phyloP scores from a whole-genome alignment of 1,139 yeast genomes.

The Lodderomyces orthopsilosis region DNA sequence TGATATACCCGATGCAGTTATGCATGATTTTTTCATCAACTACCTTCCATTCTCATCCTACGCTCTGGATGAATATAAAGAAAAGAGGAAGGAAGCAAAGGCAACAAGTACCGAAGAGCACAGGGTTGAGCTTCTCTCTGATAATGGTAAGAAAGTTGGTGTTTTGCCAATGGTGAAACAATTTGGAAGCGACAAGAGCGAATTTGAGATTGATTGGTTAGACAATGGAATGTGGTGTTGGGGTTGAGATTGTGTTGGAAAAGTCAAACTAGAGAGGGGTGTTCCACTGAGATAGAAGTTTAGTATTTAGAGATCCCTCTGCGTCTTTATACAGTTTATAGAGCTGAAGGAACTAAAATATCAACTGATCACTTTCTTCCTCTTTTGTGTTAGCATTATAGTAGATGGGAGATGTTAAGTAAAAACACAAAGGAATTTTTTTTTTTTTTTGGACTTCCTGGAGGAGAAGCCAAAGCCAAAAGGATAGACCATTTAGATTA shows the following conservation, averaged over 20 bases:
- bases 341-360: too few species aligned
- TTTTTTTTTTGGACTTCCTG: neutral
- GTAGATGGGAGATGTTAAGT: too few species aligned
- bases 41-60: conserved; percentile 29
- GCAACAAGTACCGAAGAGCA: conserved; percentile 11
- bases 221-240: conserved; percentile 32
- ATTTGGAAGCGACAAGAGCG: conserved; percentile 28
- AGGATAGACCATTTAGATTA: too few species aligned
- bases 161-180: conserved; percentile 36
- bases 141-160: conserved; percentile 20
- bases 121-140: conserved; percentile 24
- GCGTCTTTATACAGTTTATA: too few species aligned
- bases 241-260: conserved; percentile 20
- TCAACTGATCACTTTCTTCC: too few species aligned
- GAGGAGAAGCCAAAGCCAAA: too few species aligned
- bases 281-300: too few species aligned
- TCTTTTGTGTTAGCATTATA: too few species aligned
- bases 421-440: neutral
- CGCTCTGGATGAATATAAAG: conserved; percentile 9
- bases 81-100: conserved; percentile 4
- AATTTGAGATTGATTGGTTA: conserved; percentile 40
- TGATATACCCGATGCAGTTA: conserved; percentile 33
- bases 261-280: too few species aligned
- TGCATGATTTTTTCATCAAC: conserved; percentile 38
- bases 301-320: too few species aligned